Evolutionary conservation across 1,284 basidiomycete species (phyloP), one percentile per base, ranked within the genome.

Genomic region (Marasmius oreades): DNA sequence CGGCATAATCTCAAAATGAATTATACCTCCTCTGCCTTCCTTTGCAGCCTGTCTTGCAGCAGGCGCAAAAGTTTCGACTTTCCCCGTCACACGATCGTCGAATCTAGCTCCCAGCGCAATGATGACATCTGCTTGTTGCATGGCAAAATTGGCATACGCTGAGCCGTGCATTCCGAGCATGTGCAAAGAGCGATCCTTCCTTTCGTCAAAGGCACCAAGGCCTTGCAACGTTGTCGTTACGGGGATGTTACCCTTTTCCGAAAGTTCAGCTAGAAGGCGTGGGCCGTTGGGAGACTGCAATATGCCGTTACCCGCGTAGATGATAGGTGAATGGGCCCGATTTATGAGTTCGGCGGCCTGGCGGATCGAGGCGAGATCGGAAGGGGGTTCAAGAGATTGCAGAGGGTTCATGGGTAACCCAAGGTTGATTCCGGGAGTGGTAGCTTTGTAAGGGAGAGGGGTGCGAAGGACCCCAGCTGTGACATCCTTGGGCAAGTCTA

Each of bases 131-230:
- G 97, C 97, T 56, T 92, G 79, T 74, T 99, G 96, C 84, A 99
- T 98, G 2, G 96, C 95, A 54, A 97, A 77, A 77, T 99, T 99
- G 67, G 97, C 96, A 67, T 98, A 98, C 1, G 95, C 95, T 14
- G 88, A 88, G 4, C 97, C 97, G 77, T 99, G 96, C 96, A 99
- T 98, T 62, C 96, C 96, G 56, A 99, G 86, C 96, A 99, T 98
- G 74, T 98, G 95, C 68, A 99, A 77, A 62, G 89, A 90, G 70
- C 85, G 86, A 56, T 89, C 85, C 72, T 94, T 84, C 58, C 81
- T 83, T 80, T 99, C 97, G 73, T 99, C 94, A 69, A 93, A 99
- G 1, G 91, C 88, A 58, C 96, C 97, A 39, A 99, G 87, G 58
- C 95, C 96, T 69, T 97, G 95, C 18, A 99, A 78, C 24, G 95